A percentile compares a stretch with the other conserved stretches of the same genome.
Conservation (phyloP, 1,284 basidiomycete genomes). For the Papiliotrema terrestris region DNA sequence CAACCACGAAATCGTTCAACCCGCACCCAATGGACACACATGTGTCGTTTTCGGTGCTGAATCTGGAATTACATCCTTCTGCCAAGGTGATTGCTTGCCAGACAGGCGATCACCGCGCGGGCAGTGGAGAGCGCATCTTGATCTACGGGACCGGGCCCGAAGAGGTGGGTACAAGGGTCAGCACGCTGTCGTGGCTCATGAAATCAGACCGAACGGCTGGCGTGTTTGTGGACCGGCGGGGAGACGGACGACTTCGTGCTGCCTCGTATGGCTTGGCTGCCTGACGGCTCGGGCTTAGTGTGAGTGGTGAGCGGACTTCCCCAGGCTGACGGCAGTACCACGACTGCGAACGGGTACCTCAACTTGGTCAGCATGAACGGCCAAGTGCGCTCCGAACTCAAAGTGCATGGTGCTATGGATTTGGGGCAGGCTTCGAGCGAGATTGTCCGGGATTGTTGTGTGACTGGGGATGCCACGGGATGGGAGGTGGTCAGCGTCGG, state of each 20-base stretch:
- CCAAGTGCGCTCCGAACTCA: conserved; percentile 33
- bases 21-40: conserved; percentile 45
- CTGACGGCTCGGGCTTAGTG: conserved; percentile 42
- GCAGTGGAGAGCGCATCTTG: conserved; percentile 36
- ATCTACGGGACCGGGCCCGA: conserved; percentile 37
- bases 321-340: conserved; percentile 21
- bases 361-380: conserved; percentile 36
- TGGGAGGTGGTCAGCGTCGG: conserved; percentile 47
- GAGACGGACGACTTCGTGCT: conserved; percentile 46
- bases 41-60: conserved; percentile 61
- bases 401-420: conserved; percentile 32
- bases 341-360: conserved; percentile 42
- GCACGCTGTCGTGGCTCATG: background rate
- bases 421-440: conserved; percentile 32
- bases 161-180: conserved; percentile 18
- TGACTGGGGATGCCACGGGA: conserved; percentile 12
- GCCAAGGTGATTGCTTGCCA: conserved; percentile 44
- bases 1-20: conserved; percentile 41
- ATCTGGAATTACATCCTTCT: conserved; percentile 46
- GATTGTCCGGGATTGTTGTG: conserved; percentile 38
- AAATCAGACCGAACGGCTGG: conserved; percentile 33
- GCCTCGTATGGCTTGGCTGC: conserved; percentile 48
- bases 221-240: conserved; percentile 41
- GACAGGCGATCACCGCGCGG: conserved; percentile 47
- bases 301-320: conserved; percentile 14